Percentiles rank a stretch among this genome's conserved stretches.
Evolutionary conservation across 2,329 filamentous ascomycete genomes (phyloP).

Genomic region (Calonectria crousiana): DNA sequence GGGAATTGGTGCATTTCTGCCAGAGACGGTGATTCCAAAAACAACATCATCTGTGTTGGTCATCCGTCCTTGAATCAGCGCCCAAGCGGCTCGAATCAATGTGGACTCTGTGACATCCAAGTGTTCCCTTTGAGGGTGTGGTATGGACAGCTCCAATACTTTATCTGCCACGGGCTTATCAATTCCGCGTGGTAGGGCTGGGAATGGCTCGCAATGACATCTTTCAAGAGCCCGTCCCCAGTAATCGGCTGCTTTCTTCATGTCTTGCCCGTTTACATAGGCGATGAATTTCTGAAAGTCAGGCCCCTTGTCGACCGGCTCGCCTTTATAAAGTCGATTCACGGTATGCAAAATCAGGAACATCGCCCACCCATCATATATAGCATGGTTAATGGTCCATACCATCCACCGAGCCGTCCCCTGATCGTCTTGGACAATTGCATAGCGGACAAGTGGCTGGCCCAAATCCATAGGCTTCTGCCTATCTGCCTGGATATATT

Average conservation of each 20-base stretch:
- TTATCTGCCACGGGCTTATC: constrained; percentile 13
- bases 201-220: constrained; percentile 13
- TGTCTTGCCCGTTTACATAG: not conserved
- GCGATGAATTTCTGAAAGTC: constrained; percentile 18
- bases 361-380: constrained; percentile 47
- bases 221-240: constrained; percentile 10
- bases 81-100: not conserved
- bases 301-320: not conserved
- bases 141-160: not conserved
- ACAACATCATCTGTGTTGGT: not conserved
- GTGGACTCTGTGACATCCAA: not conserved
- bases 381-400: constrained; percentile 44
- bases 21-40: not conserved
- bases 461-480: constrained; percentile 20
- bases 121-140: not conserved
- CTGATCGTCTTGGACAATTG: not conserved
- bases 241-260: not conserved
- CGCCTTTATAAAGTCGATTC: constrained; percentile 11
- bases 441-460: constrained; percentile 16
- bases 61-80: not conserved
- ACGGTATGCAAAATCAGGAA: constrained; percentile 31
- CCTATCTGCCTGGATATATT: constrained; percentile 18
- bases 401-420: constrained; percentile 26
- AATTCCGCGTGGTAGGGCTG: not conserved
- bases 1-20: not conserved